Base-by-base conservation (phyloP, 106 monocot genomes). In the Phalaenopsis aphrodite region DNA sequence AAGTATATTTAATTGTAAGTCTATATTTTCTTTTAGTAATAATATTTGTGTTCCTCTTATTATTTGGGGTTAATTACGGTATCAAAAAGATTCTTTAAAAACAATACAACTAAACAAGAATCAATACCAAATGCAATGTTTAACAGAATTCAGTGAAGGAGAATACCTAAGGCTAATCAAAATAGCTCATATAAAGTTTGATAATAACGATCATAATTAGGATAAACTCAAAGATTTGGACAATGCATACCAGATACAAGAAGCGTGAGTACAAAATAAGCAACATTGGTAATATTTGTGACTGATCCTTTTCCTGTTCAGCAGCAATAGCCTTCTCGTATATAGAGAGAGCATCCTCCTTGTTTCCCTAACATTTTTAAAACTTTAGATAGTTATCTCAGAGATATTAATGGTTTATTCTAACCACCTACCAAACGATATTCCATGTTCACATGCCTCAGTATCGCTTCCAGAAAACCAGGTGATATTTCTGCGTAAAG, bases 371-470 rank as follows among this genome's bases (percentile, higher is more conserved):
- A n/a, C 77, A 49, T 77, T 71, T 9, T 19, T 72, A 37, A 83
- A 75, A 30, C 42, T 41, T 30, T 6, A 72, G 42, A 55, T 19
- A 38, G 30, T 65, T 17, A 57, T 23, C 45, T 39, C 41, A 76
- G 16, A 75, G 23, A 49, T 0, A 76, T 76, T 11, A 49, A 11
- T 8, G 36, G 76, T 9, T 23, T 18, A 17, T 48, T 52, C 21
- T 30, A 76, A 47, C 46, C 24, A 47, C 1, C 69, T 94, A 98
- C 97, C 94, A 87, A 16, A 43, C 94, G 86, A 80, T 88, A 85
- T 75, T 98, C 94, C 97, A 98, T 92, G 82, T 94, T 94, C 52
- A 89, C 92, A 92, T 92, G 90, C 78, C 85, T 94, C 5, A 91
- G 82, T 58, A 98, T 77, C n/a, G 90, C 90, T 85, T 94, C 97